phyloP scores from a whole-genome alignment of 164 flowering plant genomes.

The Dillenia suffruticosa region DNA sequence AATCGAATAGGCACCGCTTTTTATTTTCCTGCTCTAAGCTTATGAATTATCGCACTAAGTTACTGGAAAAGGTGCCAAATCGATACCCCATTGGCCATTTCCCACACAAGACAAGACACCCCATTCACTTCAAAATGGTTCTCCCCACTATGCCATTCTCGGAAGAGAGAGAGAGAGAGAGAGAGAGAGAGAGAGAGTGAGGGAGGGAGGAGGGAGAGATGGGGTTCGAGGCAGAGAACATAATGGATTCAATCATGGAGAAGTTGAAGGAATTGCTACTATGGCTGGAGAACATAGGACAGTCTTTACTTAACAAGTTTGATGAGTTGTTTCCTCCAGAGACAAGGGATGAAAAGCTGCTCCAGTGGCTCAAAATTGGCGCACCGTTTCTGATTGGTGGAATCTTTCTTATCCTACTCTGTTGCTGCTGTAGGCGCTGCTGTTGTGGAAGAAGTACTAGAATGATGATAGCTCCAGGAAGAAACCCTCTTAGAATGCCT shows the following conservation, averaged over 20 bases:
- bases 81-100: too few species aligned
- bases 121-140: too few species aligned
- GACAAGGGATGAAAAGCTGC: neutral
- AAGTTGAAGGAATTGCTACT: conserved; percentile 17
- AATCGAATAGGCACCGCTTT: too few species aligned
- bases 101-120: too few species aligned
- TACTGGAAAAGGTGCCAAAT: too few species aligned
- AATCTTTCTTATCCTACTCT: neutral
- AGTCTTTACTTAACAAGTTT: neutral
- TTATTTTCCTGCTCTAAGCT: too few species aligned
- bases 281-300: conserved; percentile 1
- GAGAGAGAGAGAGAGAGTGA: neutral
- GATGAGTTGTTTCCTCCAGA: neutral
- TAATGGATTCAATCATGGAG: conserved; percentile 12
- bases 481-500: neutral
- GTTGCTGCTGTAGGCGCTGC: neutral
- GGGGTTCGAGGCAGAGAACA: conserved; percentile 9
- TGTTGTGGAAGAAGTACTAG: neutral
- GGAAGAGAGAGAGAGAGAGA: too few species aligned
- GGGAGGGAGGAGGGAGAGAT: neutral
- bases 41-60: too few species aligned
- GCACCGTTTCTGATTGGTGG: neutral
- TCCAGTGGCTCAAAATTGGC: conserved; percentile 1
- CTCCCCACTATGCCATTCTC: too few species aligned
- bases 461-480: conserved; percentile 5